Base-by-base conservation (phyloP, 371 early-diverging fungal genomes). In the Mortierella sp. region DNA sequence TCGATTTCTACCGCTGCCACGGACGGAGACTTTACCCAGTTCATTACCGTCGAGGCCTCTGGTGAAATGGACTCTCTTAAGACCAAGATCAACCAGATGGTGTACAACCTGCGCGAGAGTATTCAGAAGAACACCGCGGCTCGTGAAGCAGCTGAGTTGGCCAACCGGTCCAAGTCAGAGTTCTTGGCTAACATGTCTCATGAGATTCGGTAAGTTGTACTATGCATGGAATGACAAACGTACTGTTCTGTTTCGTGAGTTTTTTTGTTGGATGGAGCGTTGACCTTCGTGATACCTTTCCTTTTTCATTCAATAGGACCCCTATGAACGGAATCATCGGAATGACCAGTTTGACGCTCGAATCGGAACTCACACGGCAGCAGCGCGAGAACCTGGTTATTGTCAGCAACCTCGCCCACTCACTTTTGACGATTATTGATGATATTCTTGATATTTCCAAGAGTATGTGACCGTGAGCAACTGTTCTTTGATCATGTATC, bases 381-480 rank as follows among this genome's bases (percentile, higher is more conserved):
- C 95, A 95, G 81, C 90, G 93, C 64, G 95, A 94, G 80, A 92
- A 93, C 65, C 76, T 94, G 78, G 89, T 92, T 90, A 92, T 93
- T 44, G 93, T 94, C 40, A 91, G 90, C 43, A 89, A 88, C 13
- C 80, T 93, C 67, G 93, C 94, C 8, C 90, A 91, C 48, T 91
- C 91, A 71, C 85, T 95, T 55, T 78, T 94, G 63, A 92, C 89
- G 2, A 93, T 95, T 65, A 93, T 95, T 65, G 93, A 95, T 72
- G 94, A 95, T 79, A 92, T 96, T 77, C 87, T 96, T 26, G 95
- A 96, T 86, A 91, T 95, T 66, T 94, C 94, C 52, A 95, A 95
- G 87, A 94, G 85, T 80, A 85, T 68, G 86, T 70, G 44, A 29
- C 61, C 13, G 16, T 29, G 37, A 34, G 8, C 9, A 22, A 3